Evolutionary conservation across 2,329 filamentous ascomycete genomes (phyloP).

Genomic region (Cladophialophora carrionii): DNA sequence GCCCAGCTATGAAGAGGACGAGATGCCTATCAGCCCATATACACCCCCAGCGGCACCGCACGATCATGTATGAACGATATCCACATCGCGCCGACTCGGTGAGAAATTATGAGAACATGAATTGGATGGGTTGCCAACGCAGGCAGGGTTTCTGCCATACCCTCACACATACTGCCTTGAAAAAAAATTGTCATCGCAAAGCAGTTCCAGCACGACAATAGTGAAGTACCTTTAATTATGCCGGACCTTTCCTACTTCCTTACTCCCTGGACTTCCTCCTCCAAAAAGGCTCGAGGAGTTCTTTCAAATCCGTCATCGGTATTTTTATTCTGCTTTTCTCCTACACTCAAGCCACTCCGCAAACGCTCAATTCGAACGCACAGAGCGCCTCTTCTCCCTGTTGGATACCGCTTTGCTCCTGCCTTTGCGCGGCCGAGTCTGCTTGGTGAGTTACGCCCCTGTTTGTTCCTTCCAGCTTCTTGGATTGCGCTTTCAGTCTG

Average conservation of each 20-base stretch:
- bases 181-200: constrained; percentile 6
- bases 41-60: constrained; percentile 51
- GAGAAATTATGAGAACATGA: constrained; percentile 8
- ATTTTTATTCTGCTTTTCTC: constrained; percentile 3
- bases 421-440: constrained; percentile 7
- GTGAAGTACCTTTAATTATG: constrained; percentile 12
- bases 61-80: constrained; percentile 54
- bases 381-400: not conserved
- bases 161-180: constrained; percentile 8
- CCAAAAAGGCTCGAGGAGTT: not conserved
- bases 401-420: constrained; percentile 17
- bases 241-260: not conserved
- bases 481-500: constrained; percentile 15
- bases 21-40: constrained; percentile 46
- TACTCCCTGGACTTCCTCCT: not conserved
- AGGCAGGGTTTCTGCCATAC: constrained; percentile 16
- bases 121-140: not conserved
- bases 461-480: constrained; percentile 4
- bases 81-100: not conserved
- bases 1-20: constrained; percentile 53
- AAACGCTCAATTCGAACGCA: not conserved
- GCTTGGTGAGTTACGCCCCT: constrained; percentile 18
- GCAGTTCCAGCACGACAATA: constrained; percentile 6
- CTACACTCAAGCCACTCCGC: not conserved
- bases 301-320: not conserved